These are phyloP conservation scores for Gossypium gossypioides DNA, from an alignment of 441 rosid genomes.

Conservation along the genomic window DNA sequence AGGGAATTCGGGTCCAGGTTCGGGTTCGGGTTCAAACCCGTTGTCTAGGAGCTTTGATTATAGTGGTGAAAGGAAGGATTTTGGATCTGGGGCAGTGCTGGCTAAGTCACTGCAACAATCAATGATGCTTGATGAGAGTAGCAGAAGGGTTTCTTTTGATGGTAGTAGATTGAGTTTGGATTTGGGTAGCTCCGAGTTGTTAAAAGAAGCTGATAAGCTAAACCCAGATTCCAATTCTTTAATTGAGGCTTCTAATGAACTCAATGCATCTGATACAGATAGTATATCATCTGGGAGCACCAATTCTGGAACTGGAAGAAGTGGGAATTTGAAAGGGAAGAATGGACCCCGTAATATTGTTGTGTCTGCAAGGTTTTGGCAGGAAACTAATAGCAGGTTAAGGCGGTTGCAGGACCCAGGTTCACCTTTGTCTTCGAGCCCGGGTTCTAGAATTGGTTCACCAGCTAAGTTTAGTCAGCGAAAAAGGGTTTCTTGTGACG, in stretches of 20 bases:
- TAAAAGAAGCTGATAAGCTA: conserved; percentile 21
- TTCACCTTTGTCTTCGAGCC: conserved; percentile 43
- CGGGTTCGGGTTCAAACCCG: conserved; percentile 21
- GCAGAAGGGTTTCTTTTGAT: conserved; percentile 33
- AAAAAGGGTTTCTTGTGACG: conserved; percentile 40
- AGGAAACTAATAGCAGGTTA: conserved; percentile 61
- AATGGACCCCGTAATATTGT: conserved; percentile 29
- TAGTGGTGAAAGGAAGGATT: conserved; percentile 20
- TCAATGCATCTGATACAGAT: conserved; percentile 48
- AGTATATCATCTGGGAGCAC: conserved; percentile 57
- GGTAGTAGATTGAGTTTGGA: conserved; percentile 39
- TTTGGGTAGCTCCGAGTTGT: conserved; percentile 26
- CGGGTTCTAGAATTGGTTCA: conserved; percentile 31
- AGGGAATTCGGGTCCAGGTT: conserved; percentile 17
- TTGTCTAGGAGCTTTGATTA: conserved; percentile 56
- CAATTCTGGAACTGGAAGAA: conserved; percentile 34
- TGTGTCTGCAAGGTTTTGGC: conserved; percentile 65
- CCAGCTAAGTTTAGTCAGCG: conserved; percentile 42
- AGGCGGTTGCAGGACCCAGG: conserved; percentile 61
- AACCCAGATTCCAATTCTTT: conserved; percentile 28
- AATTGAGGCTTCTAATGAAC: conserved; percentile 34
- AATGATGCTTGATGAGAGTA: conserved; percentile 29
- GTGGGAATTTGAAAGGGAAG: conserved; percentile 27
- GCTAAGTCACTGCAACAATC: conserved; percentile 40
- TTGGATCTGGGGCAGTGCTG: conserved; percentile 40